Base-by-base conservation (phyloP, 768 basidiomycete species). In the Arthromyces matolae region DNA sequence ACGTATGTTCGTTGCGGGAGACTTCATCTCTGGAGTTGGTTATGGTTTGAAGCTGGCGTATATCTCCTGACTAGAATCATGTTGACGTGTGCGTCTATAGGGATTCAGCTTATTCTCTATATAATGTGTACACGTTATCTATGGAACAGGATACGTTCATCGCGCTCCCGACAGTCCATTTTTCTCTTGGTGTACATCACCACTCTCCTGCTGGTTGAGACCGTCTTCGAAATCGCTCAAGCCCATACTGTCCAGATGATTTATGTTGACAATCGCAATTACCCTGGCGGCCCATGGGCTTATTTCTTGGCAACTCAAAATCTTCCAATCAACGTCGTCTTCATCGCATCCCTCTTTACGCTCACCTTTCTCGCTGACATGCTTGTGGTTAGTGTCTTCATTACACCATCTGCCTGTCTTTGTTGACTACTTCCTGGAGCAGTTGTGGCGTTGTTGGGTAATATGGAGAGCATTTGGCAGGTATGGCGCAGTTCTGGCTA, bases 401-500 rank as follows among this genome's bases (percentile, higher is more conserved):
- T 48, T 19, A 18, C 20, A 36, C 16, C 14, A 34, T 18, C 27
- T 23, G 14, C 18, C 19, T 10, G n/a, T 12, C 42, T 44, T 10
- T 16, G 16, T 33, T 35, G n/a, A 45, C 18, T 25, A 24, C n/a
- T 5, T 23, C 20, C 10, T 5, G 23, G 38, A 14, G 9, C 50
- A 72, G 74, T 57, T 76, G 24, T 76, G 73, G 73, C 62, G 74
- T 16, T 76, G 75, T 52, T 72, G 69, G 64, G 67, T 76, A 12
- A 72, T 76, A 19, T 77, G 74, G 71, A 60, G 62, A 29, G 64
- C 65, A 3, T 67, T 65, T 9, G 71, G 71, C 14, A 56, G 47
- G 13, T 16, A 28, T 1, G 49, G 63, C 13, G 67, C 70, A 5
- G 65, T 66, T 50, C 39, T 63, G 3, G 69, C 67, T 2, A 60